Conservation (phyloP, 495 filamentous ascomycete species). For the Hypomontagnella submonticulosa region DNA sequence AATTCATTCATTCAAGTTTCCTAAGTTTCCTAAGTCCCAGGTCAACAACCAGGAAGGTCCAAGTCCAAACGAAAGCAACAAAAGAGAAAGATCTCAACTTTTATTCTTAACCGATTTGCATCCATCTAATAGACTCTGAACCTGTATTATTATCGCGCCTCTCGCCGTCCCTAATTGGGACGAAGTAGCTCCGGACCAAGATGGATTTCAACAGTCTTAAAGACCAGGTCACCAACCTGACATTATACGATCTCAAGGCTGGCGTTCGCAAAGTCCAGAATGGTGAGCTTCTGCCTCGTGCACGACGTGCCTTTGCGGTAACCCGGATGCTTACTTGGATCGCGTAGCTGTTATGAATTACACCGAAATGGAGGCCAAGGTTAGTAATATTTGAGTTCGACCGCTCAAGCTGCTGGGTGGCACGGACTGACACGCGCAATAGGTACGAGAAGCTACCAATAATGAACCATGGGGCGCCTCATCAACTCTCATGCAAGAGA, state of each 20-base stretch:
- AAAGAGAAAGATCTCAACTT: slow-evolving; percentile 4
- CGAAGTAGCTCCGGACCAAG: slow-evolving; percentile 33
- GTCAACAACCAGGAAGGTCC: background rate
- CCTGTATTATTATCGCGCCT: slow-evolving; percentile 1
- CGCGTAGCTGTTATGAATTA: slow-evolving; percentile 95
- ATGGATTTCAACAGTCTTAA: slow-evolving; percentile 91
- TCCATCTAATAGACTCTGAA: no score
- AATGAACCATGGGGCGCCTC: slow-evolving; percentile 98
- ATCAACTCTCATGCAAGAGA: slow-evolving; percentile 90
- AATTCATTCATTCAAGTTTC: background rate
- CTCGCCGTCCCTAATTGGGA: slow-evolving; percentile 30
- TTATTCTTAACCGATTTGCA: no score
- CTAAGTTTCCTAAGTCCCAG: background rate
- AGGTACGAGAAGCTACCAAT: slow-evolving; percentile 97
- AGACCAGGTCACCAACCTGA: slow-evolving; percentile 92
- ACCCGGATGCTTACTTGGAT: slow-evolving; percentile 30
- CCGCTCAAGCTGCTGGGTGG: background rate
- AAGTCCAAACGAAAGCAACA: slow-evolving; percentile 7
- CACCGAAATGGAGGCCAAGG: slow-evolving; percentile 99
- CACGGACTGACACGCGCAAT: slow-evolving; percentile 31
- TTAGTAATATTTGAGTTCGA: slow-evolving; percentile 51
- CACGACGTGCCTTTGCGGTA: slow-evolving; percentile 1
- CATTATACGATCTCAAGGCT: slow-evolving; percentile 96
- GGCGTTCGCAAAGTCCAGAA: slow-evolving; percentile 98
- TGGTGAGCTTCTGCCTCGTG: slow-evolving; percentile 69